Evolutionary conservation across 2,329 filamentous ascomycete genomes (phyloP), one percentile per base, ranked within the genome.

Genomic region (Cladosporium halotolerans): DNA sequence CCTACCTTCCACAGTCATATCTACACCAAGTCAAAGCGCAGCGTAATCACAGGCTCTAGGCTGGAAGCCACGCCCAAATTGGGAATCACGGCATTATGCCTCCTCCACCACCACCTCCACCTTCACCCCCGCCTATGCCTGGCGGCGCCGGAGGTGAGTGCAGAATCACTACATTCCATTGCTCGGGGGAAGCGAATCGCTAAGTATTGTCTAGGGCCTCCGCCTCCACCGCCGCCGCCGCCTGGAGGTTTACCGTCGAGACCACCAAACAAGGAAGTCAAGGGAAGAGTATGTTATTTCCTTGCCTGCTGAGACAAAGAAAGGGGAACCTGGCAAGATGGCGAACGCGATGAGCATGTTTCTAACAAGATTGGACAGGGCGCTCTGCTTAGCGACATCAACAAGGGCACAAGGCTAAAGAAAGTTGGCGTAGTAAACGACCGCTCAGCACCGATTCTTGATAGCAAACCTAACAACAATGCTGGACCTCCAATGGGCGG

Each of bases 381-480:
- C 63, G 91, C 92, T 52, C 79, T 99, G 34, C 81, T 97, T 42
- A 80, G 83, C 65, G 92, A 97, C 70, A 99, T 99, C 62, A 76
- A 77, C 60, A 95, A 95, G 70, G 93, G 92, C 59, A 79, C 74
- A 61, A 75, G 76, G 57, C 78, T 97, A 55, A 96, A 87, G 72
- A 96, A 96, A 71, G 79, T 76, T 52, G 67, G 89, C 32, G 85
- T 89, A 53, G 88, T 91, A 61, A 96, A 97, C 72, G 92, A 97
- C 70, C 85, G 92, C 70, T 96, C 91, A 18, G 89, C 89, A 7
- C 92, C 92, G 0, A 63, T 80, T 47, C 70, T 96, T 53, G 79
- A 72, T 56, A 82, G 79, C 52, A 76, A 47, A 76, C 75, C 79
- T 47, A 76, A 76, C 32, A 79, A 80, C 10, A 55, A 55, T 31